Percentiles rank a stretch among this genome's conserved stretches.
phyloP scores from a whole-genome alignment of 768 basidiomycete species.

The Rickenella mellea region DNA sequence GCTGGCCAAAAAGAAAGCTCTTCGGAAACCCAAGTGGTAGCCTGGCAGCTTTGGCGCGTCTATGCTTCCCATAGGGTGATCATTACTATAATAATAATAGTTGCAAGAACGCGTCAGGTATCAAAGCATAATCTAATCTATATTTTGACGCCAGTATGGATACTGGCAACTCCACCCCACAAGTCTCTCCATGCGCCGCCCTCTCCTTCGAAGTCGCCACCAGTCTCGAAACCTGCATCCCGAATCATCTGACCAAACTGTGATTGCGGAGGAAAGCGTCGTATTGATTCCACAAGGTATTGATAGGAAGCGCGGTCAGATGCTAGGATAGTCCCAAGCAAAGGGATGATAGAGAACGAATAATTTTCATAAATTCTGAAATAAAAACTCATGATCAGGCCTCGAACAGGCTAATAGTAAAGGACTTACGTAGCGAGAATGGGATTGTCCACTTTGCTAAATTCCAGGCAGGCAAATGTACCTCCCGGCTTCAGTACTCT shows the following conservation, averaged over 20 bases:
- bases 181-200: conserved; percentile 81
- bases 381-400: conserved; percentile 1
- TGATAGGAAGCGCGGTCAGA: conserved; percentile 93
- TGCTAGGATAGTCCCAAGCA: conserved; percentile 93
- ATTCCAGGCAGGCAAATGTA: conserved; percentile 91
- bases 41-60: background rate
- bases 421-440: conserved; percentile 72
- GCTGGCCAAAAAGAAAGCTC: conserved; percentile 50
- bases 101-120: no score
- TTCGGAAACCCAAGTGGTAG: conserved; percentile 64
- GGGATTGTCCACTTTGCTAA: conserved; percentile 87
- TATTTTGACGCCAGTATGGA: conserved; percentile 79
- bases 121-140: no score
- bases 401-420: background rate
- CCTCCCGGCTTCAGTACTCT: conserved; percentile 95
- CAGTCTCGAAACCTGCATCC: conserved; percentile 75
- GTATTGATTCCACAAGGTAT: conserved; percentile 96
- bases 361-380: conserved; percentile 85
- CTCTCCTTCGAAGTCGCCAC: conserved; percentile 46
- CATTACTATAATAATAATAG: no score
- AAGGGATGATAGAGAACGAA: conserved; percentile 91
- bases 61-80: no score
- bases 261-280: conserved; percentile 80
- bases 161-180: conserved; percentile 82
- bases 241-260: conserved; percentile 86